Percentiles rank a stretch among this genome's conserved stretches.
Conservation (phyloP, 495 filamentous ascomycete genomes). For the Aspergillus cristatus region DNA sequence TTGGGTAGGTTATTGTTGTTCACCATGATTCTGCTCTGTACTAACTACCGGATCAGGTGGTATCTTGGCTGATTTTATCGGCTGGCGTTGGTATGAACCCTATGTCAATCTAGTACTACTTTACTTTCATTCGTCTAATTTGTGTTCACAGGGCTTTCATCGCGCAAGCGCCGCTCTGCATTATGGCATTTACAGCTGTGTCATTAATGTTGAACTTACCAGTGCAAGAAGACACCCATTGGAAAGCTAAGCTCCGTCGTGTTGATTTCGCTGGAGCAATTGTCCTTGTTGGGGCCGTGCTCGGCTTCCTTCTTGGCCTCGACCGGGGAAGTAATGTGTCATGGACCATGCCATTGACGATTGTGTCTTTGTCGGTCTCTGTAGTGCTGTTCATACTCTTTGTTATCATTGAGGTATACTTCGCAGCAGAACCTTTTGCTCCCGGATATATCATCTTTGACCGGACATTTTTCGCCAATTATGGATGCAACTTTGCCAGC, state of each 20-base stretch:
- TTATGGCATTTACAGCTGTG: conserved; percentile 58
- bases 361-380: conserved; percentile 48
- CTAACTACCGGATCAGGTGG: conserved; percentile 35
- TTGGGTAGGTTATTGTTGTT: conserved; percentile 38
- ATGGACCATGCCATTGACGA: conserved; percentile 52
- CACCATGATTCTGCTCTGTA: not conserved
- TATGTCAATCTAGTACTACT: not conserved
- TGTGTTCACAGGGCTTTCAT: conserved; percentile 54
- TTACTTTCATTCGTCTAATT: conserved; percentile 8
- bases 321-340: conserved; percentile 70
- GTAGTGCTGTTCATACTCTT: conserved; percentile 58
- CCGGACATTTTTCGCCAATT: conserved; percentile 56
- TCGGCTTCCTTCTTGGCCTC: conserved; percentile 62
- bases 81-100: conserved; percentile 66
- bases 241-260: conserved; percentile 56
- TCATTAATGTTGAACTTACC: conserved; percentile 55
- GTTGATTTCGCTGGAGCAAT: conserved; percentile 75
- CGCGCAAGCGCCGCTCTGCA: conserved; percentile 58
- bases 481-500: conserved; percentile 68
- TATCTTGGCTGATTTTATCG: conserved; percentile 61
- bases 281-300: conserved; percentile 60
- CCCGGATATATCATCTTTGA: conserved; percentile 73
- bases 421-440: conserved; percentile 72
- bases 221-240: conserved; percentile 41
- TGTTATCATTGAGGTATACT: conserved; percentile 56